Evolutionary conservation across 768 basidiomycete genomes (phyloP).

Genomic region (Boletus vinaceobasis): DNA sequence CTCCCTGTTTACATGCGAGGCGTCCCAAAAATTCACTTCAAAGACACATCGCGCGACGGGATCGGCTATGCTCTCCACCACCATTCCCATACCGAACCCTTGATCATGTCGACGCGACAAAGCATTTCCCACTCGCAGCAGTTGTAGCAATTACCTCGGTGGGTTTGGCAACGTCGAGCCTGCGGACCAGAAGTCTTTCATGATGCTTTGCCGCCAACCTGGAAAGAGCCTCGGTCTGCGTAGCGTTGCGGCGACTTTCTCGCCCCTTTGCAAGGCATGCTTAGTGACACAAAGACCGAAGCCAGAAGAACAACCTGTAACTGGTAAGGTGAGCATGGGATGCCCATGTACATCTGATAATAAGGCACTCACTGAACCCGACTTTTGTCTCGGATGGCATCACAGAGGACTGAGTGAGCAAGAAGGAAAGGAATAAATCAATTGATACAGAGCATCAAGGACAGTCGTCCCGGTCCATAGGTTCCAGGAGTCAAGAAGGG

Average conservation of each 20-base stretch:
- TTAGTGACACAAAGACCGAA: slow-evolving; percentile 36
- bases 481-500: no score
- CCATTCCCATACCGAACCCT: slow-evolving; percentile 23
- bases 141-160: slow-evolving; percentile 36
- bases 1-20: slow-evolving; percentile 37
- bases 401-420: not conserved
- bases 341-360: no score
- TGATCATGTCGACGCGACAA: slow-evolving; percentile 30
- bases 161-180: slow-evolving; percentile 37
- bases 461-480: no score
- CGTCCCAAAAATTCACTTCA: slow-evolving; percentile 46
- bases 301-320: slow-evolving; percentile 41
- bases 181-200: slow-evolving; percentile 33
- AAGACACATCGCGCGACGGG: slow-evolving; percentile 34
- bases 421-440: no score
- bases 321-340: no score
- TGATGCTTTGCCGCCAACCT: slow-evolving; percentile 26
- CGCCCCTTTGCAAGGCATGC: slow-evolving; percentile 33
- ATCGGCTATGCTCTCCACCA: slow-evolving; percentile 36
- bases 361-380: slow-evolving; percentile 19
- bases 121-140: slow-evolving; percentile 22
- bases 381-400: slow-evolving; percentile 13
- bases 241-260: slow-evolving; percentile 42
- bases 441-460: not conserved
- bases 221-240: slow-evolving; percentile 33